These are phyloP conservation scores for Rhizopogon roseolus DNA, from an alignment of 768 basidiomycete species.

Conservation along the genomic window DNA sequence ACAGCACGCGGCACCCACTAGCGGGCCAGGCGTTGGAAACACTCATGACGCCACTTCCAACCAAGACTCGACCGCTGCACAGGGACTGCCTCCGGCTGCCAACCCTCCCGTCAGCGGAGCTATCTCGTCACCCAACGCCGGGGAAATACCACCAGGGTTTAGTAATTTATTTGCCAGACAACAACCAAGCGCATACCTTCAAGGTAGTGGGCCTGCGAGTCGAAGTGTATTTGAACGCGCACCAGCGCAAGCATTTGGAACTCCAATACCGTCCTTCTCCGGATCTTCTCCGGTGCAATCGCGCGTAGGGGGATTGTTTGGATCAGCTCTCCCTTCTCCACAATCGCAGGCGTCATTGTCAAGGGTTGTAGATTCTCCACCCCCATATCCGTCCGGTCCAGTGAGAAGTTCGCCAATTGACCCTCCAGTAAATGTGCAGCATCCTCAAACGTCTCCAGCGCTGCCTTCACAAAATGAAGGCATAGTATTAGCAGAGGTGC, in stretches of 20 bases:
- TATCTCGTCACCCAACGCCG: no score
- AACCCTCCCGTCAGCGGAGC: no score
- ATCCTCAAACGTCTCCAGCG: background rate
- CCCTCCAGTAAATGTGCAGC: no score
- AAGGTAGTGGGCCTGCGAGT: background rate
- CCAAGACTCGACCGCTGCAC: background rate
- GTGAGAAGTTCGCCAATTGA: background rate
- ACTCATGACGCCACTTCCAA: background rate
- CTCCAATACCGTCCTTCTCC: no score
- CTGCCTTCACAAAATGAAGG: background rate
- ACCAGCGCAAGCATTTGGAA: no score
- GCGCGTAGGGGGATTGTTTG: background rate
- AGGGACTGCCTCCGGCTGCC: background rate
- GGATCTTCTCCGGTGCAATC: no score
- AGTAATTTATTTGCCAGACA: no score
- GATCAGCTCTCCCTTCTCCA: background rate
- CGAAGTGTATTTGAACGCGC: background rate
- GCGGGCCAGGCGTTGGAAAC: no score
- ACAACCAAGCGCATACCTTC: no score
- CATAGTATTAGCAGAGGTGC: background rate
- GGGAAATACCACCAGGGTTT: no score
- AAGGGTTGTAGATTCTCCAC: background rate
- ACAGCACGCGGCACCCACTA: no score
- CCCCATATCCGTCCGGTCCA: background rate
- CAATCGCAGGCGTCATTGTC: background rate